Conservation (phyloP, 2,329 filamentous ascomycete species). For the Talaromyces atroroseus region DNA sequence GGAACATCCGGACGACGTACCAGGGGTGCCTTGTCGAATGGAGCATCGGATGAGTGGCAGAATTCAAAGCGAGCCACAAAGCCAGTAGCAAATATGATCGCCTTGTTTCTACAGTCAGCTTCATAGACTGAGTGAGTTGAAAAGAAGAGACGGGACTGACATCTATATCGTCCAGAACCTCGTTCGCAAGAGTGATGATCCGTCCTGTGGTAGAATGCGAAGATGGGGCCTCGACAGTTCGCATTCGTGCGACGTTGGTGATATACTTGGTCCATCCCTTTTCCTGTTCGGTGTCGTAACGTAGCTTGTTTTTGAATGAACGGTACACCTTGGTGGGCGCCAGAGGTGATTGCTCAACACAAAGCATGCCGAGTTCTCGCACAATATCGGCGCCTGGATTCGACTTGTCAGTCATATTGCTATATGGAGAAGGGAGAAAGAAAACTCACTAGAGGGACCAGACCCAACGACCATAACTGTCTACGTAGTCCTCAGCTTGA, state of each 20-base stretch:
- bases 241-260: not conserved
- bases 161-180: not conserved
- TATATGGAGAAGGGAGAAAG: not conserved
- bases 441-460: not conserved
- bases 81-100: conserved; percentile 1
- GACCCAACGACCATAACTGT: not conserved
- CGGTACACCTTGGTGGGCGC: not conserved
- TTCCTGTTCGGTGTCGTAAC: not conserved
- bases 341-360: not conserved
- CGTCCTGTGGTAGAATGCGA: not conserved
- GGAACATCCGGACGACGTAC: not conserved
- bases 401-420: not conserved
- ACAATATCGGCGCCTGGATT: not conserved
- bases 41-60: not conserved
- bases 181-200: not conserved
- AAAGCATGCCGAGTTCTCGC: conserved; percentile 3
- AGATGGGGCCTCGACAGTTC: not conserved
- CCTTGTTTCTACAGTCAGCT: not conserved
- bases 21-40: not conserved
- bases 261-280: not conserved
- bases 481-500: not conserved
- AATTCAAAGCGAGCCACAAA: conserved; percentile 2
- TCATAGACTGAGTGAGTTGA: not conserved
- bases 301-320: not conserved
- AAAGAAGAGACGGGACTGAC: not conserved